Conservation (phyloP, 306 rosid species). For the Abrus precatorius region DNA sequence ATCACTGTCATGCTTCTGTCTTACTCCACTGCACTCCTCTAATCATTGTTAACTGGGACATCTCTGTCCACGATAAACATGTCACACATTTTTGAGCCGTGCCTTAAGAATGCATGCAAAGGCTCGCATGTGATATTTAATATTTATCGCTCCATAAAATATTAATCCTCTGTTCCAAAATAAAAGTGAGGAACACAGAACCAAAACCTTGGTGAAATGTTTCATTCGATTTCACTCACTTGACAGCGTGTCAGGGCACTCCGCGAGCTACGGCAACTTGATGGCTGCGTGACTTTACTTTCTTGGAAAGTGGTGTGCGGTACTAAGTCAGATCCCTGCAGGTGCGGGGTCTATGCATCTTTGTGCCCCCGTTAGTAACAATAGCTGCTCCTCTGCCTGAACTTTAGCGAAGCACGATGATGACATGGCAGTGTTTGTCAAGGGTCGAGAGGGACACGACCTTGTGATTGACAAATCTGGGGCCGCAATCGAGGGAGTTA, state of each 20-base stretch:
- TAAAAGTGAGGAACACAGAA: constrained; percentile 37
- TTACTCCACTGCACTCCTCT: background rate
- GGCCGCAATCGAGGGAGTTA: background rate
- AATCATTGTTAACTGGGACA: background rate
- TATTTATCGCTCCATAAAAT: background rate
- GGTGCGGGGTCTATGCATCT: constrained; percentile 29
- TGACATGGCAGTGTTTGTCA: constrained; percentile 49
- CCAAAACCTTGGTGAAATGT: background rate
- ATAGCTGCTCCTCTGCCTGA: constrained; percentile 85
- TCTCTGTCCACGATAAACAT: background rate
- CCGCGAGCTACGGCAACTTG: constrained; percentile 22
- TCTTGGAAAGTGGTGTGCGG: background rate
- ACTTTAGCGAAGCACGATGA: constrained; percentile 59
- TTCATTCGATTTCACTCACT: background rate
- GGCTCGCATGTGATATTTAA: background rate
- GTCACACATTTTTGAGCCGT: background rate
- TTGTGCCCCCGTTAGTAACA: constrained; percentile 50
- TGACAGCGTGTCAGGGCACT: constrained; percentile 1
- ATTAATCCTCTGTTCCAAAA: constrained; percentile 31
- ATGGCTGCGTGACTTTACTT: constrained; percentile 1
- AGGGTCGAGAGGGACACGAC: constrained; percentile 35
- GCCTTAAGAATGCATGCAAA: background rate
- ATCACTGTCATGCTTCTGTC: background rate
- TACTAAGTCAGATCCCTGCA: constrained; percentile 31
- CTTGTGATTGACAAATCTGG: constrained; percentile 10